Evolutionary conservation across 2,329 filamentous ascomycete species (phyloP), one percentile per base, ranked within the genome.

Genomic region (Alternaria gaisen): DNA sequence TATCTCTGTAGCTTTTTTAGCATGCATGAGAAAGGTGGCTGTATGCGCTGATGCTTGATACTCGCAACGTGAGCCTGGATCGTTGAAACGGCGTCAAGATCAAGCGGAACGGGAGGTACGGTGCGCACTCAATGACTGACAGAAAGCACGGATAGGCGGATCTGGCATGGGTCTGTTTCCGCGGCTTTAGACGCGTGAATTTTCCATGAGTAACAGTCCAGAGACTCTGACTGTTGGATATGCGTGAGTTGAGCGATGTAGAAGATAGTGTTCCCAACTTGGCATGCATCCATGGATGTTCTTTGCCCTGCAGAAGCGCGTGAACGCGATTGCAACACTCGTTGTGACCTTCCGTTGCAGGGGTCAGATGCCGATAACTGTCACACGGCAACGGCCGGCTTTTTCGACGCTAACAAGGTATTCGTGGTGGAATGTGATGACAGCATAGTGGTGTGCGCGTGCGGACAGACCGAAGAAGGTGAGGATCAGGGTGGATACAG

Each of bases 21-120:
- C 40, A n/a, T 51, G 38, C 26, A 36, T 38, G 32, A 30, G 41
- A 32, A 42, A 41, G 46, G 7, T 28, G 34, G 28, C 20, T 36
- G 41, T 46, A 50, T 50, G 56, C 20, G 26, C 56, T 43, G 28
- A 50, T 26, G 50, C 36, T 52, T 41, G 20, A 34, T 48, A 40
- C 20, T 50, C 34, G 24, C 28, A 60, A 46, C 40, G n/a, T 18
- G 20, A 46, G 40, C 46, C 47, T 52, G 41, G 24, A 57, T 53
- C 30, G 40, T 56, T 14, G 53, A 56, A 32, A 40, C 40, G 28
- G 53, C 53, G 44, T 40, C 36, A 54, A 53, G n/a, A 30, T n/a
- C 30, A 47, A 43, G 58, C 53, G 58, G 58, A 60, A 60, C 58
- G 58, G 58, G 58, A 60, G 58, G 58, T 60, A 60, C 58, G 58